Evolutionary conservation across 495 filamentous ascomycete genomes (phyloP).

Genomic region (Aspergillus mulundensis): DNA sequence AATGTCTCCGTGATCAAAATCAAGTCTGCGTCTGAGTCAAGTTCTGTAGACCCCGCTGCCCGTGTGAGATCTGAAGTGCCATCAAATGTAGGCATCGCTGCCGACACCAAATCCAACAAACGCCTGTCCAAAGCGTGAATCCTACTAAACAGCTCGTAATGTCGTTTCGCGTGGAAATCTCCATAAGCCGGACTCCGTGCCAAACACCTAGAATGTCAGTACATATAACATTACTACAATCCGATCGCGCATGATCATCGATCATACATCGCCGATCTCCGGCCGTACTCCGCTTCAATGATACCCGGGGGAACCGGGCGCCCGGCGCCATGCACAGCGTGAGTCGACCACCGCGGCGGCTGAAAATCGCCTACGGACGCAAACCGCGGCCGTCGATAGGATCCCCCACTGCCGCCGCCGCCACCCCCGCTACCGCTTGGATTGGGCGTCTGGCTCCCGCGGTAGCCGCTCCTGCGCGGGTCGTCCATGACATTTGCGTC

Average conservation of each 20-base stretch:
- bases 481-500: conserved; percentile 14
- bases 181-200: too few species aligned
- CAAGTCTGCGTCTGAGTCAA: too few species aligned
- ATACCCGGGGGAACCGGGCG: conserved; percentile 7
- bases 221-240: not conserved
- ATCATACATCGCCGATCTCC: conserved; percentile 16
- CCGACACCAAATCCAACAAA: too few species aligned
- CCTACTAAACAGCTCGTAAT: not conserved
- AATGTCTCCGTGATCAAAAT: too few species aligned
- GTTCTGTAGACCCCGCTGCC: too few species aligned
- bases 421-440: conserved; percentile 1
- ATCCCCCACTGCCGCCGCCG: too few species aligned
- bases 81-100: too few species aligned
- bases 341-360: conserved; percentile 1
- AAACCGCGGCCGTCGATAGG: conserved; percentile 1
- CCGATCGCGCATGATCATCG: conserved; percentile 1
- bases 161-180: not conserved
- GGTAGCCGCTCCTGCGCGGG: conserved; percentile 6
- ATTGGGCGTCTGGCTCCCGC: conserved; percentile 2
- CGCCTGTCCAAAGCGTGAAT: too few species aligned
- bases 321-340: not conserved
- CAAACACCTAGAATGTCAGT: not conserved
- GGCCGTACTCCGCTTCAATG: conserved; percentile 12
- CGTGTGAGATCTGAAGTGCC: too few species aligned
- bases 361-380: conserved; percentile 6